These are phyloP conservation scores for Xylariaceae sp. DNA, from an alignment of 2,329 filamentous ascomycete species.

Conservation along the genomic window DNA sequence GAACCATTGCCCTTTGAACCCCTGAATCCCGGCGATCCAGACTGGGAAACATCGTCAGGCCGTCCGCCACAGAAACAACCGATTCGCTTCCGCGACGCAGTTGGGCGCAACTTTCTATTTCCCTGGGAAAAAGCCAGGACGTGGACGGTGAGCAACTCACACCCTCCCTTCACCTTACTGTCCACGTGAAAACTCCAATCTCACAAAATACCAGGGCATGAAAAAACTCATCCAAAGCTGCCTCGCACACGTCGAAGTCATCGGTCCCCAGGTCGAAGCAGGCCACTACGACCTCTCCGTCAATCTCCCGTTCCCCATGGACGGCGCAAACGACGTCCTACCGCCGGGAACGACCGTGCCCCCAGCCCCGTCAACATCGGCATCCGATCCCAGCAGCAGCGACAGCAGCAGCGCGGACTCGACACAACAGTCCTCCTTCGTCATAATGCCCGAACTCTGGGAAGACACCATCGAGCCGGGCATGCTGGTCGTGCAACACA, in stretches of 20 bases:
- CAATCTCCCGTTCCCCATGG: conserved; percentile 24
- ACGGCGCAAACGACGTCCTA: conserved; percentile 30
- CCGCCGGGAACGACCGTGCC: not conserved
- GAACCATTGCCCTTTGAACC: conserved; percentile 1
- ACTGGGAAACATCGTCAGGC: conserved; percentile 26
- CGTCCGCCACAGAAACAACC: conserved; percentile 39
- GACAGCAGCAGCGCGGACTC: not conserved
- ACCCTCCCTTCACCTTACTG: not conserved
- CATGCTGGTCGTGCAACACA: conserved; percentile 51
- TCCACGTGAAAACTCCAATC: not conserved
- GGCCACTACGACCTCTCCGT: conserved; percentile 52
- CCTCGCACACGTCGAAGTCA: conserved; percentile 49
- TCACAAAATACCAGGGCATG: conserved; percentile 43
- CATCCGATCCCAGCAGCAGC: not conserved
- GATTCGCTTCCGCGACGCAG: conserved; percentile 61
- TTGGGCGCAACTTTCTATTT: conserved; percentile 61
- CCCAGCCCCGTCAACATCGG: not conserved
- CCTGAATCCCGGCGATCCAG: conserved; percentile 21
- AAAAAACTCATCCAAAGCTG: conserved; percentile 51
- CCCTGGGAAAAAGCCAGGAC: conserved; percentile 61
- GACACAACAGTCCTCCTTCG: not conserved
- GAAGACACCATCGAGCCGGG: conserved; percentile 51
- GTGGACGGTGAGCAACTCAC: conserved; percentile 46
- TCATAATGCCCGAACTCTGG: conserved; percentile 45
- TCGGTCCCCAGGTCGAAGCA: conserved; percentile 48